Evolutionary conservation across 2,329 filamentous ascomycete species (phyloP), one percentile per base, ranked within the genome.

Genomic region (Ophiostoma quercus): DNA sequence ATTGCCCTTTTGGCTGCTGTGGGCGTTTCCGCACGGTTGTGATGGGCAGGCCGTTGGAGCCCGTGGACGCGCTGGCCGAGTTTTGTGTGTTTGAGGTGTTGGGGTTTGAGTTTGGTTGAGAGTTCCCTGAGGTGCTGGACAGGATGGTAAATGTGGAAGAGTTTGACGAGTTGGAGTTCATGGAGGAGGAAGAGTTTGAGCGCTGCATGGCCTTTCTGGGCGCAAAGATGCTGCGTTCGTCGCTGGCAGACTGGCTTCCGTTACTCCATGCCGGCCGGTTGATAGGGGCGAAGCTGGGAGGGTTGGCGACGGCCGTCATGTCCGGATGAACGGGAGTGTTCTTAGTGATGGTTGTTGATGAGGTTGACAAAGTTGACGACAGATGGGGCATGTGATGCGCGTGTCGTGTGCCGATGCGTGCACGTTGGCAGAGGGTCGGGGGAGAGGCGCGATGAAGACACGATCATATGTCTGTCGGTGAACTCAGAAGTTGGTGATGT

Each of bases 131-230:
- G 32, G 85, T 83, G 76, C 86, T 83, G 70, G 87, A 85, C 73
- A 91, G 82, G 29, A 74, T 71, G 69, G 90, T 91, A 3, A 88
- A 87, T 69, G 90, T 91, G 39, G 73, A 73, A 1, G 89, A 87
- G 70, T 80, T 80, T 41, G 87, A 89, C 0, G 84, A 81, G 57
- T 82, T 86, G 67, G 88, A 87, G 16, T 92, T 91, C 73, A 96
- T 84, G 65, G 94, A 97, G 3, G 93, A 96, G 71, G 92, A 95
- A 47, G 94, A 98, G 83, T 92, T 96, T 77, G 90, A 90, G 78
- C 94, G 89, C 79, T 94, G 92, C 72, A 92, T 85, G 77, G 86
- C 89, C 82, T 97, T 97, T 76, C 93, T 92, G 77, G 92, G 91
- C 85, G 92, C 90, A 79, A 96, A 92, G 87, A 96, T 94, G 79